Conservation (phyloP, 352 stramenopile genomes). For the Blastocystis sp. region DNA sequence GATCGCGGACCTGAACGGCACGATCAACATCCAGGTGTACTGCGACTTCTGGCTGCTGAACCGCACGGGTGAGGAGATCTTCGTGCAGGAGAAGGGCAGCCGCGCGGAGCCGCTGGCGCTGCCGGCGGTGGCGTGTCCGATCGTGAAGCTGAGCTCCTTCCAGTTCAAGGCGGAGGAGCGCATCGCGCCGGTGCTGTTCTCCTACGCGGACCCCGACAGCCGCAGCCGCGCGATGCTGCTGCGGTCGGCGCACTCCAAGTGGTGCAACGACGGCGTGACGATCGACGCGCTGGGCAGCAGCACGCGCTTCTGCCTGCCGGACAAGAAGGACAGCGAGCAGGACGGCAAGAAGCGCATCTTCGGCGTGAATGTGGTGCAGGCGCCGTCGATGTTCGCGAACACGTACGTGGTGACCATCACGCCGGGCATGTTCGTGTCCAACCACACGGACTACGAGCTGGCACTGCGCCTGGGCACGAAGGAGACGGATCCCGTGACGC, state of each 20-base stretch:
- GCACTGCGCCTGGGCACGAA: slow-evolving; percentile 41
- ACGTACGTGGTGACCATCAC: slow-evolving; percentile 52
- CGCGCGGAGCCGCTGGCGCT: background rate
- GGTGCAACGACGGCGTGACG: slow-evolving; percentile 34
- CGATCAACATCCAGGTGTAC: slow-evolving; percentile 39
- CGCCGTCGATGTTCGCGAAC: slow-evolving; percentile 19
- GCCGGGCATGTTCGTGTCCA: slow-evolving; percentile 46
- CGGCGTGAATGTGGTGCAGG: slow-evolving; percentile 49
- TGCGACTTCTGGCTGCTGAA: slow-evolving; percentile 66
- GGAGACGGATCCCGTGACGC: slow-evolving; percentile 8
- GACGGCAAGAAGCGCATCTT: slow-evolving; percentile 14
- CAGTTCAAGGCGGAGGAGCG: slow-evolving; percentile 13
- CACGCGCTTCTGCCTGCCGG: slow-evolving; percentile 54
- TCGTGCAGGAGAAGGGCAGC: slow-evolving; percentile 35
- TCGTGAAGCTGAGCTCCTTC: background rate
- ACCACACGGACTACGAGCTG: slow-evolving; percentile 17
- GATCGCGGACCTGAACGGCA: slow-evolving; percentile 1
- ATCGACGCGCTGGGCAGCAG: slow-evolving; percentile 36
- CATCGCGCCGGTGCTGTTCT: slow-evolving; percentile 50
- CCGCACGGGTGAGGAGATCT: slow-evolving; percentile 46
- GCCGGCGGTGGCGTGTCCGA: background rate
- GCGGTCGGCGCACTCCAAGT: background rate
- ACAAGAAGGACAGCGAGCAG: slow-evolving; percentile 15
- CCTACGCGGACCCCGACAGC: slow-evolving; percentile 21
- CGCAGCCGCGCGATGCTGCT: slow-evolving; percentile 40